These are phyloP conservation scores for Allantophomopsis lycopodina DNA, from an alignment of 2,329 filamentous ascomycete species.

Conservation along the genomic window DNA sequence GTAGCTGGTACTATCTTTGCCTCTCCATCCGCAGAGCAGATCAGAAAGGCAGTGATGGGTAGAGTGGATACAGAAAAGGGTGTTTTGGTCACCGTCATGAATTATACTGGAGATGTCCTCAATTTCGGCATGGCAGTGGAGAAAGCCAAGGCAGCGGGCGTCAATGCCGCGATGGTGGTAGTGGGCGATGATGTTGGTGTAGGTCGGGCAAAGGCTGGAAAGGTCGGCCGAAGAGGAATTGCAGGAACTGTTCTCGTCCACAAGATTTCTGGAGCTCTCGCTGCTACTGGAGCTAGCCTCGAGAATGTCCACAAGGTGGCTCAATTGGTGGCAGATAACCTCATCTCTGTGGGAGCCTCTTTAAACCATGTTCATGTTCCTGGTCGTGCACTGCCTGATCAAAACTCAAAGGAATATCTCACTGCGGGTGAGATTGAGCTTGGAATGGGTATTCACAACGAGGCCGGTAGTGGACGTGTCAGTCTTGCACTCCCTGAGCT, in stretches of 20 bases:
- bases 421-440: slow-evolving; percentile 43
- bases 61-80: slow-evolving; percentile 60
- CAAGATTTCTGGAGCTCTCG: slow-evolving; percentile 78
- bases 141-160: slow-evolving; percentile 70
- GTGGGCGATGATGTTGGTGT: slow-evolving; percentile 90
- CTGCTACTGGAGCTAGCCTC: slow-evolving; percentile 53
- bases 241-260: slow-evolving; percentile 85
- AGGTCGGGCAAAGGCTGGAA: slow-evolving; percentile 68
- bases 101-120: slow-evolving; percentile 80
- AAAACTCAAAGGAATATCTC: slow-evolving; percentile 40
- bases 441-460: slow-evolving; percentile 64
- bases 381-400: slow-evolving; percentile 45
- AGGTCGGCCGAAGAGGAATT: slow-evolving; percentile 82
- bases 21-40: slow-evolving; percentile 68
- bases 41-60: slow-evolving; percentile 60
- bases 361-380: slow-evolving; percentile 90
- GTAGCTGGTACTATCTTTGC: slow-evolving; percentile 84
- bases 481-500: slow-evolving; percentile 32
- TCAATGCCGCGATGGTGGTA: slow-evolving; percentile 76
- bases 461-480: slow-evolving; percentile 37
- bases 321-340: slow-evolving; percentile 55
- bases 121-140: slow-evolving; percentile 93
- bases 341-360: slow-evolving; percentile 76
- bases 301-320: slow-evolving; percentile 63
- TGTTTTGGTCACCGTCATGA: slow-evolving; percentile 87